phyloP scores from a whole-genome alignment of 2,329 filamentous ascomycete species.

The Diaporthe sp. region DNA sequence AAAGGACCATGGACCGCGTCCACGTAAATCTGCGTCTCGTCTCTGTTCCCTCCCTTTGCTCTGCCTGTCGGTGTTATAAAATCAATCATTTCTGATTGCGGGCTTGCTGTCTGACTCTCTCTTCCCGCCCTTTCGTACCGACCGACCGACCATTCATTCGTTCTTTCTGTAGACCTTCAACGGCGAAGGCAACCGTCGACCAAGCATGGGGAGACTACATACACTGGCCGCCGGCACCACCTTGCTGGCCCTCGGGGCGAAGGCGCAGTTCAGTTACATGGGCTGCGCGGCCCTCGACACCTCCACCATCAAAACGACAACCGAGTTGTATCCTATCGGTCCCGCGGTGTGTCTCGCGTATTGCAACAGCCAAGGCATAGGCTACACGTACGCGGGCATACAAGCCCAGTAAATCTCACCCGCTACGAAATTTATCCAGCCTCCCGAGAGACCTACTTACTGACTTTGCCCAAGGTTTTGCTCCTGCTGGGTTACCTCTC shows the following conservation, averaged over 20 bases:
- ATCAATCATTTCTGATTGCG: not conserved
- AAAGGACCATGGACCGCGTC: conserved; percentile 14
- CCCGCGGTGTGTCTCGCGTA: conserved; percentile 30
- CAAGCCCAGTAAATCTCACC: conserved; percentile 32
- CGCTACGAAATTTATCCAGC: not conserved
- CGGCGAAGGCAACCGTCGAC: not conserved
- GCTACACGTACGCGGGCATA: conserved; percentile 24
- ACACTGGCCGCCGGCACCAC: conserved; percentile 25
- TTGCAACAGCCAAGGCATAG: conserved; percentile 26
- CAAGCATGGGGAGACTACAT: conserved; percentile 31
- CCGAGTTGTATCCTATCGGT: conserved; percentile 21
- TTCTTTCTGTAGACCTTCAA: conserved; percentile 3
- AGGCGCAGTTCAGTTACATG: conserved; percentile 5
- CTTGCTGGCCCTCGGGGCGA: conserved; percentile 29
- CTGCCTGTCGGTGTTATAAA: conserved; percentile 24
- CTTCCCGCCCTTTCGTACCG: not conserved
- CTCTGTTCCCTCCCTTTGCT: conserved; percentile 11
- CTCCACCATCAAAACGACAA: not conserved
- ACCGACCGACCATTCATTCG: conserved; percentile 33
- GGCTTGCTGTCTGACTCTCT: not conserved
- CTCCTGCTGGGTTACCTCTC: conserved; percentile 29
- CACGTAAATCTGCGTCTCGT: not conserved
- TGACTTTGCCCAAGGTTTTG: conserved; percentile 33
- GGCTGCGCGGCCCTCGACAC: conserved; percentile 33
- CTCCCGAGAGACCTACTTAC: not conserved